Evolutionary conservation across 495 filamentous ascomycete genomes (phyloP), one percentile per base, ranked within the genome.

Genomic region (Parachaetomium inaequale): DNA sequence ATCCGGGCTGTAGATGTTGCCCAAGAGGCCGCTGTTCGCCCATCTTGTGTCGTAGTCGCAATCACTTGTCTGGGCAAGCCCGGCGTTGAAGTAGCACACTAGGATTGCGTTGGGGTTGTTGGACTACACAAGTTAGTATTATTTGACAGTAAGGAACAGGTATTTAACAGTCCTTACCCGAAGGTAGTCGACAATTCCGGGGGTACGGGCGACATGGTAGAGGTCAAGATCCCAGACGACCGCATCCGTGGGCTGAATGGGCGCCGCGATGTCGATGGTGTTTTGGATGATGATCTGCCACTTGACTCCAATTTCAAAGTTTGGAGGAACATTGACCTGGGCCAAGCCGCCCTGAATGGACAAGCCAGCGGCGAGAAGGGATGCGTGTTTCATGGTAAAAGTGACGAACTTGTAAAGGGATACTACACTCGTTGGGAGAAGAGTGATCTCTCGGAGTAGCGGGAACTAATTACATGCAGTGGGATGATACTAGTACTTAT

Each of bases 81-180:
- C 87, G 2, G 86, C 87, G 7, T 81, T 84, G 75, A 88, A 90
- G 68, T 90, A 91, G 76, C 88, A 91, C 58, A 89, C 85, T n/a
- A 88, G 42, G 42, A 66, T 46, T 6, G 31, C 25, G 17, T 53
- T 15, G 36, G 62, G 40, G 51, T 55, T 25, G 36, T 58, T 21
- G 4, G 7, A 4, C 53, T 61, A 12, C 32, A 34, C 1, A 21
- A 19, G 15, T 54, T 14, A 54, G 31, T 15, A 40, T 40, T 15
- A 17, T 40, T 15, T 40, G 12, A 32, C 4, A 8, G 31, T 10
- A 2, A 5, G 17, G 36, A 10, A 40, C 3, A 40, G 2, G 10
- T 40, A 17, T 15, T 15, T 2, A 26, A 6, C 45, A 34, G 15
- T 29, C 12, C 57, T 43, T 53, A 61, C 63, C 8, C 67, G 67